Evolutionary conservation across 2,329 filamentous ascomycete species (phyloP), one percentile per base, ranked within the genome.

Genomic region (Cladosporium phlei): DNA sequence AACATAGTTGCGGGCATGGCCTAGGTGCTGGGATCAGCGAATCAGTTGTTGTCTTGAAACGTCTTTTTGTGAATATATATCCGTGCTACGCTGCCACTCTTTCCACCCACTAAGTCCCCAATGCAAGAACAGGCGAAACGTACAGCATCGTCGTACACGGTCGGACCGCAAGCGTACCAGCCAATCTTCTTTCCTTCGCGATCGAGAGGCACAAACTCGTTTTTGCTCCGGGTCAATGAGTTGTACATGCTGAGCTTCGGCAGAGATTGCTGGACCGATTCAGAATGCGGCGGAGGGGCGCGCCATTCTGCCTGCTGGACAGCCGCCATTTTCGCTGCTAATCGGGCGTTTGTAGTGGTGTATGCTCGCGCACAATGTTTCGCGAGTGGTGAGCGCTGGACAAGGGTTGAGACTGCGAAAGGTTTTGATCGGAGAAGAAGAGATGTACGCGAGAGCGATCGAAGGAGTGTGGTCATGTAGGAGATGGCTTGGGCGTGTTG

Each of bases 141-240:
- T 54, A 56, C 54, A 42, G 83, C 79, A 69, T 89, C 84, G 64
- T 90, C 86, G 64, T 90, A 90, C 7, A 67, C 64, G 1, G 88
- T 95, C 48, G 88, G 88, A 14, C 89, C 89, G 71, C 89, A 95
- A 56, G 84, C 85, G 67, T 95, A 95, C 88, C 88, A 95, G 4
- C 80, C 82, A 21, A 94, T 79, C 62, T 84, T 83, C 58, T 74
- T 78, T 25, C 76, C 77, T 20, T 80, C 78, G 7, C 76, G 72
- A 61, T 90, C 81, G 38, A 86, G 76, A 11, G 88, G 86, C 33
- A 83, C 70, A 60, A 94, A 93, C 4, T 82, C 78, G 34, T 83
- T 83, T 60, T 90, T 87, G 9, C 75, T 75, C 51, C 85, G 78
- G 9, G 87, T 85, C 59, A 95, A 72, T 5, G 85, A 89, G 69